Conservation (phyloP, 371 early-diverging fungal genomes). For the Syncephalis fuscata region DNA sequence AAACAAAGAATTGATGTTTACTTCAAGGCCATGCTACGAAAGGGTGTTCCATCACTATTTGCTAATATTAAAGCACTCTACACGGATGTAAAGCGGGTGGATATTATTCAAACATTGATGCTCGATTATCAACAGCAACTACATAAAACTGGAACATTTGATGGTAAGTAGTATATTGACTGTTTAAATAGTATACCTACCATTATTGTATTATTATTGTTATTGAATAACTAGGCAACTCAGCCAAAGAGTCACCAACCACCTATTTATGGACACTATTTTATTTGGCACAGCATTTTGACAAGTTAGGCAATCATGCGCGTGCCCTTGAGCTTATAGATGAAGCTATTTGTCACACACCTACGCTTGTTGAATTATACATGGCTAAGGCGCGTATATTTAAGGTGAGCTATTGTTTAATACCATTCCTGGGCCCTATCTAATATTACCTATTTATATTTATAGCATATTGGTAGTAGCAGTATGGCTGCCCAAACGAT, state of each 20-base stretch:
- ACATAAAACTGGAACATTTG: background rate
- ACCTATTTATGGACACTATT: slow-evolving; percentile 75
- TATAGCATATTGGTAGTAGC: slow-evolving; percentile 18
- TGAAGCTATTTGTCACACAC: slow-evolving; percentile 67
- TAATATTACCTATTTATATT: background rate
- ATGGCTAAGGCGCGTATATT: slow-evolving; percentile 88
- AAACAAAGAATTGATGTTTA: slow-evolving; percentile 34
- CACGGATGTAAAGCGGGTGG: slow-evolving; percentile 39
- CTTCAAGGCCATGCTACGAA: slow-evolving; percentile 54
- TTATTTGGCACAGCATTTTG: slow-evolving; percentile 77
- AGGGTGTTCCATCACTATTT: slow-evolving; percentile 87
- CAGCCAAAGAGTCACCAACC: slow-evolving; percentile 51
- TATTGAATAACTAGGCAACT: too few species aligned
- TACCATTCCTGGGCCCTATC: too few species aligned
- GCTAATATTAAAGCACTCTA: slow-evolving; percentile 62
- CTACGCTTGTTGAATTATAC: slow-evolving; percentile 76
- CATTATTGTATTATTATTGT: too few species aligned
- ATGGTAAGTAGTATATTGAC: too few species aligned
- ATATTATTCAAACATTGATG: slow-evolving; percentile 41
- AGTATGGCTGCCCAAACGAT: slow-evolving; percentile 55
- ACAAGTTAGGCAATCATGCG: slow-evolving; percentile 40
- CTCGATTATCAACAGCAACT: slow-evolving; percentile 26
- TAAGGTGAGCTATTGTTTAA: slow-evolving; percentile 54
- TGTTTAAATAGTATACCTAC: too few species aligned
- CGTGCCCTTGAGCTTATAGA: slow-evolving; percentile 61